These are phyloP conservation scores for Xylariaceae sp. DNA, from an alignment of 2,329 filamentous ascomycete species.

Conservation along the genomic window DNA sequence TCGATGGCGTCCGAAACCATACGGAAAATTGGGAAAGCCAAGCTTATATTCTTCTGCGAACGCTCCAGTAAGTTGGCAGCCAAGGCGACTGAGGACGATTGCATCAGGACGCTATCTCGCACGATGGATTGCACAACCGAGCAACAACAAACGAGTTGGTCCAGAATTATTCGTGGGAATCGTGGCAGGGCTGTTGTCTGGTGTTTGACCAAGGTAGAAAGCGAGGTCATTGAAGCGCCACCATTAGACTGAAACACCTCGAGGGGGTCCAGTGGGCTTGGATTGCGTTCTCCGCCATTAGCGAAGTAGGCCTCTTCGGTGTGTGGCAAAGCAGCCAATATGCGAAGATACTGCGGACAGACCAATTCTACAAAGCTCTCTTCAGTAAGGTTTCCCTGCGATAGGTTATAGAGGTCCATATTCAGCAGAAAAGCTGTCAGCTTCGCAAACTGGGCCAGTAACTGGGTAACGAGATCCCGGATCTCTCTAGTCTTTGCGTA, in stretches of 20 bases:
- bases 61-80: conserved; percentile 24
- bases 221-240: conserved; percentile 38
- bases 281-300: conserved; percentile 29
- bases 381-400: conserved; percentile 22
- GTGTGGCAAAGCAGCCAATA: conserved; percentile 36
- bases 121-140: conserved; percentile 22
- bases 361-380: conserved; percentile 36
- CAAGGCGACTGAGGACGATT: conserved; percentile 15
- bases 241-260: conserved; percentile 37
- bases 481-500: conserved; percentile 26
- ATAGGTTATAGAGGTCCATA: conserved; percentile 41
- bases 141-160: conserved; percentile 37
- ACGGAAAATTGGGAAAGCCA: conserved; percentile 41
- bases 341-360: conserved; percentile 42
- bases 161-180: conserved; percentile 42
- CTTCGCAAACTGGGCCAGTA: conserved; percentile 39
- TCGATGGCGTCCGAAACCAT: conserved; percentile 39
- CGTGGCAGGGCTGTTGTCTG: conserved; percentile 38
- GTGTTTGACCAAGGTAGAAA: conserved; percentile 40
- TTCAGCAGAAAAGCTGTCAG: conserved; percentile 48
- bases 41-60: conserved; percentile 33
- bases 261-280: conserved; percentile 38
- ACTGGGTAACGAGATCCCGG: conserved; percentile 29
- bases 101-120: conserved; percentile 29
- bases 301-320: conserved; percentile 28